phyloP scores from a whole-genome alignment of 495 filamentous ascomycete species.

The Aspergillus funiculosus region DNA sequence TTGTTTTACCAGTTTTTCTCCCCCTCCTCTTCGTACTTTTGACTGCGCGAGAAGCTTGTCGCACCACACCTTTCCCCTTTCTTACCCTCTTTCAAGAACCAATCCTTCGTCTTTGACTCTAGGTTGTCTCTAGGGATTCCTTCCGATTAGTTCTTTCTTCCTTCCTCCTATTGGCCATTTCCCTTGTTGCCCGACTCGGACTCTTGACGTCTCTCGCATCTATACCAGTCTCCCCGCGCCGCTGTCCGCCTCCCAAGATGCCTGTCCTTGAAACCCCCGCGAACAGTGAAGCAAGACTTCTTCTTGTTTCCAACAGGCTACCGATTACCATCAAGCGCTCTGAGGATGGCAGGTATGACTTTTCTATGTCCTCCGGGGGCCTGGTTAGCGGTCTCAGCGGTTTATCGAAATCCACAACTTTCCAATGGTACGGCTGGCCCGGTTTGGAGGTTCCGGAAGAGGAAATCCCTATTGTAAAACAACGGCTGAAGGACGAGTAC shows the following conservation, averaged over 20 bases:
- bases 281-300: conserved; percentile 47
- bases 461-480: conserved; percentile 56
- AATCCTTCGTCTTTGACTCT: no score
- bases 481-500: conserved; percentile 66
- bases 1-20: conserved; percentile 5
- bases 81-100: no score
- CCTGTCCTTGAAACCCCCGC: conserved; percentile 30
- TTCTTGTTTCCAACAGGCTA: conserved; percentile 87
- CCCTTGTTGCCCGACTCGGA: neutral
- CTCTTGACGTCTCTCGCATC: neutral
- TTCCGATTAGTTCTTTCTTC: neutral
- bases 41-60: neutral
- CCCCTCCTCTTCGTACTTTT: conserved; percentile 1
- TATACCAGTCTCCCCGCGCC: neutral
- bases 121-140: no score
- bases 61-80: no score
- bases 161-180: neutral
- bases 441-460: conserved; percentile 76
- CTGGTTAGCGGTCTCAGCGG: conserved; percentile 88
- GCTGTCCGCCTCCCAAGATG: conserved; percentile 28
- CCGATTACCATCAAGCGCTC: conserved; percentile 92
- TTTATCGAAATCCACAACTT: conserved; percentile 82
- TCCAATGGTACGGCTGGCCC: conserved; percentile 98
- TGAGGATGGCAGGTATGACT: conserved; percentile 76
- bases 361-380: conserved; percentile 92